Conservation (phyloP, 2,329 filamentous ascomycete genomes). For the Pleurostoma richardsiae region DNA sequence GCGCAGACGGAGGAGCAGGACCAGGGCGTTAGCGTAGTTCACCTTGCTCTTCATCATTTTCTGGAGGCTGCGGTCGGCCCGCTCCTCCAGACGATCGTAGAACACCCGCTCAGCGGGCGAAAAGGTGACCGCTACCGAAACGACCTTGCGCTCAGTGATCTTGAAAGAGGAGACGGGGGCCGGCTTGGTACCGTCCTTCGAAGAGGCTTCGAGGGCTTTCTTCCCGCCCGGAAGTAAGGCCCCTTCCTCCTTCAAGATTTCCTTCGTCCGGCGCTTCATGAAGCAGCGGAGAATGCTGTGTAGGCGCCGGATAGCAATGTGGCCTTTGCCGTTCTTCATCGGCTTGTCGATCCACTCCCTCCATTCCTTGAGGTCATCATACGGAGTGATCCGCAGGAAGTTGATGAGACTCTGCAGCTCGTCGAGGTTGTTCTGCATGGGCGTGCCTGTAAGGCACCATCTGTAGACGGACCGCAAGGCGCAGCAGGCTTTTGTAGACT, state of each 20-base stretch:
- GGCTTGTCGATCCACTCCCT: slow-evolving; percentile 86
- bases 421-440: slow-evolving; percentile 97
- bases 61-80: slow-evolving; percentile 81
- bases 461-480: slow-evolving; percentile 80
- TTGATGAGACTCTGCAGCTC: slow-evolving; percentile 91
- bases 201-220: slow-evolving; percentile 32
- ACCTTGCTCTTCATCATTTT: slow-evolving; percentile 81
- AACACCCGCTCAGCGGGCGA: slow-evolving; percentile 76
- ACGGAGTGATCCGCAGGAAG: slow-evolving; percentile 88
- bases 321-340: slow-evolving; percentile 84
- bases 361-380: slow-evolving; percentile 81
- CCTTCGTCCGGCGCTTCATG: slow-evolving; percentile 98
- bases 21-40: slow-evolving; percentile 91
- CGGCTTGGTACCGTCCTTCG: slow-evolving; percentile 41
- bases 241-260: slow-evolving; percentile 85
- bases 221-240: slow-evolving; percentile 75
- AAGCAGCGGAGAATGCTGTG: slow-evolving; percentile 84
- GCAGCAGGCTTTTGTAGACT: slow-evolving; percentile 88
- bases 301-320: slow-evolving; percentile 80
- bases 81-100: slow-evolving; percentile 76
- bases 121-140: slow-evolving; percentile 74
- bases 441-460: slow-evolving; percentile 95
- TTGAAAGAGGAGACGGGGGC: slow-evolving; percentile 67
- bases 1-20: slow-evolving; percentile 81
- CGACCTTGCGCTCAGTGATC: slow-evolving; percentile 85